A percentile compares a stretch with the other conserved stretches of the same genome.
phyloP scores from a whole-genome alignment of 805 yeast species.

The Zygosaccharomyces bisporus region DNA sequence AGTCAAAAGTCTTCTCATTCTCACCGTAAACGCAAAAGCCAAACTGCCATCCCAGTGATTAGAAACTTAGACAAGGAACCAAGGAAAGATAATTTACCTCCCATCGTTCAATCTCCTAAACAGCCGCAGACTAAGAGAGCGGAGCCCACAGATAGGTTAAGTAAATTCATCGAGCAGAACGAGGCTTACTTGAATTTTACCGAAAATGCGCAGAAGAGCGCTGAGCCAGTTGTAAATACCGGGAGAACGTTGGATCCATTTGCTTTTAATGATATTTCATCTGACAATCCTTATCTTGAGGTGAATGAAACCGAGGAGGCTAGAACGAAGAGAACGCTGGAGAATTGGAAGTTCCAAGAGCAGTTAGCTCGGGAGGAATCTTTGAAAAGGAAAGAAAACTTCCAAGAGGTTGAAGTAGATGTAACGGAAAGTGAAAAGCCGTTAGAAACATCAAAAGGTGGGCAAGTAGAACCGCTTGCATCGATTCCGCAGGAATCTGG shows the following conservation, averaged over 20 bases:
- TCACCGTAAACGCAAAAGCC: slow-evolving; percentile 2
- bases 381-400: slow-evolving; percentile 4
- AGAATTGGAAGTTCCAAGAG: slow-evolving; percentile 16
- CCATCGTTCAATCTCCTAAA: background rate
- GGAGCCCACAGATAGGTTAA: slow-evolving; percentile 21
- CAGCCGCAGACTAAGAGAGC: slow-evolving; percentile 10
- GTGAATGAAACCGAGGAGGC: slow-evolving; percentile 2
- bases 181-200: slow-evolving; percentile 32
- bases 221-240: background rate
- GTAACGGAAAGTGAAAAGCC: slow-evolving; percentile 4
- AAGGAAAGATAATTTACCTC: background rate
- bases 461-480: slow-evolving; percentile 12
- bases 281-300: slow-evolving; percentile 18
- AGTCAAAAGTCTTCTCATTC: slow-evolving; percentile 6
- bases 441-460: slow-evolving; percentile 8
- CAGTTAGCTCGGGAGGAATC: slow-evolving; percentile 18
- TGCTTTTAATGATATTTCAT: background rate
- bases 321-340: slow-evolving; percentile 8
- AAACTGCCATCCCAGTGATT: background rate
- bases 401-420: slow-evolving; percentile 6
- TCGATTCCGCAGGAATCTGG: background rate
- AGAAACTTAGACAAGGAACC: background rate
- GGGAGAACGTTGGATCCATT: slow-evolving; percentile 13
- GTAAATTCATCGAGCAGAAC: slow-evolving; percentile 27
- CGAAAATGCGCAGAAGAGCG: slow-evolving; percentile 19